Evolutionary conservation across 768 basidiomycete genomes (phyloP).

Genomic region (Chalciporus chontae): DNA sequence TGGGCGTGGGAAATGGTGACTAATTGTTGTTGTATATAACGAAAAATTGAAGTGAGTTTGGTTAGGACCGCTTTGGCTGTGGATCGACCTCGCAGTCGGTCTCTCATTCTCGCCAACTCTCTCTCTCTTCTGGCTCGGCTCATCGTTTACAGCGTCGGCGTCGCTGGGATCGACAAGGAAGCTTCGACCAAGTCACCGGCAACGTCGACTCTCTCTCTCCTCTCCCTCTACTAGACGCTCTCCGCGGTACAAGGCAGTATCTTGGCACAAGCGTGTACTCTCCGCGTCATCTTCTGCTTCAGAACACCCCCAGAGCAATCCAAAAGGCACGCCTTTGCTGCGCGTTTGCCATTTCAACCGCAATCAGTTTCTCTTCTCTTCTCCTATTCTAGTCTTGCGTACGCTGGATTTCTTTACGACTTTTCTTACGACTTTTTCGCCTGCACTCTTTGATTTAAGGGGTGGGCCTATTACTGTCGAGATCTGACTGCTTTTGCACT

Average conservation of each 20-base stretch:
- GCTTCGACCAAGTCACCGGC: constrained; percentile 25
- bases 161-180: constrained; percentile 37
- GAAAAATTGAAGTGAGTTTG: constrained; percentile 20
- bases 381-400: constrained; percentile 29
- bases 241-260: constrained; percentile 19
- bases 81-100: constrained; percentile 49
- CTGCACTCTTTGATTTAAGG: constrained; percentile 39
- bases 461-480: constrained; percentile 39
- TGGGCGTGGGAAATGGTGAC: constrained; percentile 29
- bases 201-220: constrained; percentile 14
- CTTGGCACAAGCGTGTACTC: constrained; percentile 13
- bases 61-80: constrained; percentile 34
- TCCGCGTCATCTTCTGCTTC: constrained; percentile 18
- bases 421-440: constrained; percentile 56
- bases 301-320: constrained; percentile 33
- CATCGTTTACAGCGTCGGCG: constrained; percentile 39
- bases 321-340: constrained; percentile 95
- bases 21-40: constrained; percentile 26
- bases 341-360: constrained; percentile 66
- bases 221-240: constrained; percentile 5
- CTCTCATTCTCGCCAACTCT: constrained; percentile 37
- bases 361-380: constrained; percentile 24
- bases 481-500: constrained; percentile 39
- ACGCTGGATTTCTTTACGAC: constrained; percentile 54
- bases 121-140: constrained; percentile 29